Evolutionary conservation across 768 basidiomycete species (phyloP), one percentile per base, ranked within the genome.

Genomic region (Psilocybe tampanensis): DNA sequence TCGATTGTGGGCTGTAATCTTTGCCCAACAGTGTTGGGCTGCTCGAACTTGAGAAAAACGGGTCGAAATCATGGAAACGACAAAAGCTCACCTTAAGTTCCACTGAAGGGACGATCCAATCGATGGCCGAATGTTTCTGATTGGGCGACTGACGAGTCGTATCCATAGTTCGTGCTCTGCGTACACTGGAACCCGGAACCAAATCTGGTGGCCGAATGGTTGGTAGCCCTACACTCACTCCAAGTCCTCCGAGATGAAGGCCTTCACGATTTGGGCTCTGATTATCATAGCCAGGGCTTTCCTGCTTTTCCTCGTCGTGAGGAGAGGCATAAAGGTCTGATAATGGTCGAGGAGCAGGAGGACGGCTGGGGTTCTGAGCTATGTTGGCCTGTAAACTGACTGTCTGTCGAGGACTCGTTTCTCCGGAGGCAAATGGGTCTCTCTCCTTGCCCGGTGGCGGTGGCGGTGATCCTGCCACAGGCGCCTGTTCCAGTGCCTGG

Each of bases 1-100:
- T 71, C 60, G 5, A 89, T 64, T 0, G 86, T 89, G 3, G 83
- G 81, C 12, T 72, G 29, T 8, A 90, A 63, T 4, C 58, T 53
- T 9, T 34, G 47, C 22, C 41, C 58, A 4, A 59, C 33, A 13
- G 47, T 59, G 23, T 13, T 55, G 6, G 45, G 23, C 54, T 55
- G n/a, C 44, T 22, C 41, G 8, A 23, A 4, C 29, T 29, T 29
- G n/a, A n/a, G n/a, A 29, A 9, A 29, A 29, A 44, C 41, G 36
- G 12, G 15, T 53, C 32, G 21, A 49, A 36, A 17, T n/a, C 33
- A 12, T 21, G 23, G 8, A 18, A 5, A 15, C 13, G 13, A 32
- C n/a, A 41, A 43, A 44, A 18, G 15, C 43, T 54, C 32, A 47
- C 34, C 18, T 47, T 34, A 18, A 29, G 19, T 19, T 39, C 34